phyloP scores from a whole-genome alignment of 352 stramenopile species.

The Phytophthora chlamydospora region DNA sequence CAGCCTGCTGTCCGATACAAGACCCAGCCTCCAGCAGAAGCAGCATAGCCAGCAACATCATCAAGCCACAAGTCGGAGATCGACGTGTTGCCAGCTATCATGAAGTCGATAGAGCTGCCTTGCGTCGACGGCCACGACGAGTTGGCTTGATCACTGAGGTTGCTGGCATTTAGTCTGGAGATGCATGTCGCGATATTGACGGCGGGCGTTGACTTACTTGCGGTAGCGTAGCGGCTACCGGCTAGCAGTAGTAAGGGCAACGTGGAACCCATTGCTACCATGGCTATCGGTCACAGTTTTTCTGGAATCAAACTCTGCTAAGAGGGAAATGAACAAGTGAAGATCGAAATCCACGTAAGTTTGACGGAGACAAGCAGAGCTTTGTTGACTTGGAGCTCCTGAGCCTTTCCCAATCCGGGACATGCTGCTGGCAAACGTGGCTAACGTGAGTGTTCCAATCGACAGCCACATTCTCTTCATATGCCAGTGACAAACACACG shows the following conservation, averaged over 20 bases:
- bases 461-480: no score
- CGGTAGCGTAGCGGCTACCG: background rate
- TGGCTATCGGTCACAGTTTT: background rate
- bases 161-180: no score
- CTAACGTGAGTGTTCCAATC: slow-evolving; percentile 3
- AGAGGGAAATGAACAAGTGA: slow-evolving; percentile 7
- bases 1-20: slow-evolving; percentile 24
- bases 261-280: background rate
- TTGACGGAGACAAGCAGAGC: no score
- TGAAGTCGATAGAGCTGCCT: no score
- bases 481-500: slow-evolving; percentile 2
- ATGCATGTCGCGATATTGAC: slow-evolving; percentile 2
- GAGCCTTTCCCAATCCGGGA: slow-evolving; percentile 1
- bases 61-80: slow-evolving; percentile 15
- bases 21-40: slow-evolving; percentile 14
- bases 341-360: no score
- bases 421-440: background rate
- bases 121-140: no score
- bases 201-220: background rate
- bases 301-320: slow-evolving; percentile 4
- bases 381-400: background rate
- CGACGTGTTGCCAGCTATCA: slow-evolving; percentile 18
- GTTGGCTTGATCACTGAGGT: no score
- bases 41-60: slow-evolving; percentile 2
- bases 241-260: background rate